phyloP scores from a whole-genome alignment of 352 stramenopile genomes.

The Globisporangium viniferum region DNA sequence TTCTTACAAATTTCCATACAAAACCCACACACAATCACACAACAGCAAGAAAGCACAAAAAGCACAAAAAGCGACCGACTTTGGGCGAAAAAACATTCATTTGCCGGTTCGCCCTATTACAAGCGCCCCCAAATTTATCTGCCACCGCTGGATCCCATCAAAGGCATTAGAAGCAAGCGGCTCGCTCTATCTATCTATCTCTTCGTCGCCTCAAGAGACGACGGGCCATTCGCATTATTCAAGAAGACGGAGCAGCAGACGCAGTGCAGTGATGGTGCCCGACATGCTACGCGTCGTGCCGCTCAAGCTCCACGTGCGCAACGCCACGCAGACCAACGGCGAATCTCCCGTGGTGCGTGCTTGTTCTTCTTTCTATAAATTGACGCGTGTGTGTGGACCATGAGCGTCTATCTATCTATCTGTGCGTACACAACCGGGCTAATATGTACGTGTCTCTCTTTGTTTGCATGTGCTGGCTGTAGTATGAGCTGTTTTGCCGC shows the following conservation, averaged over 20 bases:
- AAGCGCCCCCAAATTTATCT: constrained; percentile 2
- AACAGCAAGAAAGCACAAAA: neutral
- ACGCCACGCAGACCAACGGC: constrained; percentile 49
- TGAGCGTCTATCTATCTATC: too few relatives aligned
- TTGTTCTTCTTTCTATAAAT: neutral
- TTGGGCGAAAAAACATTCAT: constrained; percentile 4
- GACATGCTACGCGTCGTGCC: constrained; percentile 27
- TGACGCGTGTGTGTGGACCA: neutral
- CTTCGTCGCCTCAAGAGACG: neutral
- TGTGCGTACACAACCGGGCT: neutral
- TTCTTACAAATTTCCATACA: constrained; percentile 11
- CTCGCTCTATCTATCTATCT: neutral
- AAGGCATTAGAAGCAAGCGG: neutral
- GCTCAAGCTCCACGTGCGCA: constrained; percentile 62
- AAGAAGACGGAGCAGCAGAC: too few relatives aligned
- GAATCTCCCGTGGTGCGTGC: constrained; percentile 48
- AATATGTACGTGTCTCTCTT: neutral
- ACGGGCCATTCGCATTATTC: neutral
- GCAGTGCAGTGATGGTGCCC: constrained; percentile 14
- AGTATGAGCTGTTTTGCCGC: constrained; percentile 61
- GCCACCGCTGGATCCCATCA: constrained; percentile 10
- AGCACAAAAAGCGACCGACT: constrained; percentile 5
- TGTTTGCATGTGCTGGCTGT: neutral
- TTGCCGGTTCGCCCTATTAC: constrained; percentile 3
- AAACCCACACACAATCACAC: constrained; percentile 4